Evolutionary conservation across 129 eudicot species (phyloP).

Genomic region (Chrysanthemum lavandulifolium): DNA sequence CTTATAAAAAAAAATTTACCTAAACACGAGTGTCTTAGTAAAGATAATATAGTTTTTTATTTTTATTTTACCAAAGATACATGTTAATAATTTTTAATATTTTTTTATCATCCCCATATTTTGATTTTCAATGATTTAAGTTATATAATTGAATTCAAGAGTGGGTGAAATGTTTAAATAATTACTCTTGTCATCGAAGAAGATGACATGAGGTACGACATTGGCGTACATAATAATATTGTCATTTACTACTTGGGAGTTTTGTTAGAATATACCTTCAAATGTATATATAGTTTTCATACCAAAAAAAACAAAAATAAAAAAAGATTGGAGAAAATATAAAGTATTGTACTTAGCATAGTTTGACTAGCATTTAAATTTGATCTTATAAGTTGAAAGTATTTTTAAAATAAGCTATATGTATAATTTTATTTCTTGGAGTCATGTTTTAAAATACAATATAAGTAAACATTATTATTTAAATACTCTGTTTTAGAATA

Average conservation of each 20-base stretch:
- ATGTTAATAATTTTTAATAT: background rate
- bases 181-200: conserved; percentile 12
- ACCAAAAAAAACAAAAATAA: no score
- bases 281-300: background rate
- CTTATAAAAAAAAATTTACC: background rate
- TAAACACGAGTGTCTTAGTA: no score
- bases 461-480: no score
- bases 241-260: conserved; percentile 23
- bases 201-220: conserved; percentile 27
- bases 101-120: background rate
- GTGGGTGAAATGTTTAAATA: background rate
- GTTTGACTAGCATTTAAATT: no score
- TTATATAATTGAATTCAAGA: background rate
- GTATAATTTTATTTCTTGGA: no score
- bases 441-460: no score
- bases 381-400: no score
- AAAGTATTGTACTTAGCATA: no score
- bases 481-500: no score
- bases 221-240: conserved; percentile 24
- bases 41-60: no score
- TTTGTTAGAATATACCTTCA: conserved; percentile 25
- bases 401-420: no score
- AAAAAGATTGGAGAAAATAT: background rate
- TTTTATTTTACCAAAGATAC: no score
- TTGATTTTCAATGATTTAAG: background rate